Base-by-base conservation (phyloP, 257 asterid species). In the Sherardia arvensis region DNA sequence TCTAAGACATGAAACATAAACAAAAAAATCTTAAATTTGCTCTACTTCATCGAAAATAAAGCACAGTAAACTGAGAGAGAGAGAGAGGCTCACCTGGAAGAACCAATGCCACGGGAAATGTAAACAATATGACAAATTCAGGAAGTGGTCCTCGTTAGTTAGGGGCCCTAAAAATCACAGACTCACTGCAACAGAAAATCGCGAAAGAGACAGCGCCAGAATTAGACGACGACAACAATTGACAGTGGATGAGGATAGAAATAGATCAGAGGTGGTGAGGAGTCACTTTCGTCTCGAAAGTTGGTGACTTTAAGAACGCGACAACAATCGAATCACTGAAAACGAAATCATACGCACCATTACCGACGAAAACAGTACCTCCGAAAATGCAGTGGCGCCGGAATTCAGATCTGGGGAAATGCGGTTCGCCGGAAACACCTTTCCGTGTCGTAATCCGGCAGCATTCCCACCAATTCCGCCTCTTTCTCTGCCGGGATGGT, bases 211-310 rank as follows among this genome's bases (percentile, higher is more conserved):
- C 54, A 59, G 53, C 7, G 33, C 25, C 61, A 30, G 1, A 34
- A 68, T 34, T 30, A 5, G 10, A 43, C 21, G 22, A 67, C 29
- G 10, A 43, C 21, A 30, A 67, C 29, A 4, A 59, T 17, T 27
- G 51, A 14, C 9, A 66, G 56, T 23, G 5, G 56, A 47, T 8
- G 40, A 58, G 11, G 62, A 29, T 58, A 58, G 40, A 58, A 58
- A 28, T 30, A 75, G 69, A 40, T 55, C 66, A 72, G 68, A 53
- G 71, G 55, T 59, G 69, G 66, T 17, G 61, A 56, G 7, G 38
- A 12, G 62, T 57, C 62, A 11, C 32, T 57, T 26, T 57, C 62
- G 22, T 28, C 62, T 57, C 62, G 62, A 27, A 38, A 57, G 30
- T 57, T 21, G 61, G 36, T 28, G 61, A 55, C 25, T 26, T n/a